A percentile compares a stretch with the other conserved stretches of the same genome.
Conservation (phyloP, 78 protist species). For the Chrysochromulina parva region DNA sequence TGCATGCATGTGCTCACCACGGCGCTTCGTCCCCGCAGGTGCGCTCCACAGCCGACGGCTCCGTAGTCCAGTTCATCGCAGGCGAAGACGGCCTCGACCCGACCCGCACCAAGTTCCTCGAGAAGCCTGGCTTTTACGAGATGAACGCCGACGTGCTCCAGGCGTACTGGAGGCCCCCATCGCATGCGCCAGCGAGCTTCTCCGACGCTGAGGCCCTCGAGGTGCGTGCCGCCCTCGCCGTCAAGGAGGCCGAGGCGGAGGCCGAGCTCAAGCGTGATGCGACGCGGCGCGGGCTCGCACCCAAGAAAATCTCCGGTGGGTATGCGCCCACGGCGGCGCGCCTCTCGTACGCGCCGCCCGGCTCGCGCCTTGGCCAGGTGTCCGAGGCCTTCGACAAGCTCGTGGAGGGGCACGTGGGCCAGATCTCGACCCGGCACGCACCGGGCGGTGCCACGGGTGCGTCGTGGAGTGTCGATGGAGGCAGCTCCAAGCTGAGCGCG, state of each 20-base stretch:
- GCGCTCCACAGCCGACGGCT: conserved; percentile 70
- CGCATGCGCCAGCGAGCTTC: too few relatives aligned
- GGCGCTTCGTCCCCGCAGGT: too few relatives aligned
- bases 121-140: conserved; percentile 59
- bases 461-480: not conserved
- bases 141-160: conserved; percentile 61
- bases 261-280: not conserved
- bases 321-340: not conserved
- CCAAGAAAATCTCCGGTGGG: too few relatives aligned
- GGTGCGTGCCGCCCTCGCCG: too few relatives aligned
- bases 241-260: not conserved
- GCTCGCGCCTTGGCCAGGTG: not conserved
- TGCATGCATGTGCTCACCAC: too few relatives aligned
- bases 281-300: not conserved
- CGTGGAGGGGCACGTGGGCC: not conserved
- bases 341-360: not conserved
- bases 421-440: too few relatives aligned
- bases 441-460: not conserved
- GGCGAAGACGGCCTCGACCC: conserved; percentile 96
- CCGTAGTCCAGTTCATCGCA: conserved; percentile 90
- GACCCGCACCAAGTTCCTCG: conserved; percentile 53
- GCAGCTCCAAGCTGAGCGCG: not conserved
- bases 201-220: too few relatives aligned
- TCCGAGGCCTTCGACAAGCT: not conserved
- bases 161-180: not conserved